Evolutionary conservation across 345 rosid genomes (phyloP).

Genomic region (Eucalyptus decipiens): DNA sequence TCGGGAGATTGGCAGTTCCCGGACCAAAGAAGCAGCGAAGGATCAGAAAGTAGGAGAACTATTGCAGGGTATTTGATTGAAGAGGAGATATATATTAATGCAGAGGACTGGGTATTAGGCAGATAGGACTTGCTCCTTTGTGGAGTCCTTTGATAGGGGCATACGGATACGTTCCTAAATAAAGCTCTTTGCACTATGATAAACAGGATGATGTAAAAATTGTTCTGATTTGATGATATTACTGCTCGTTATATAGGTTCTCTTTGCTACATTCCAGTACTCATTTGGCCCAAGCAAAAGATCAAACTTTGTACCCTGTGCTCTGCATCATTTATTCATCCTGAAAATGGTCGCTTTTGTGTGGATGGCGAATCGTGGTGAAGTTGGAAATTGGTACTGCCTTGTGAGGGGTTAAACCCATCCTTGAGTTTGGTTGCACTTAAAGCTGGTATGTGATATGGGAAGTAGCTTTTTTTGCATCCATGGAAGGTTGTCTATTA

Average conservation of each 20-base stretch:
- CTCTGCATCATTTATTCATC: background rate
- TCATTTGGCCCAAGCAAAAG: background rate
- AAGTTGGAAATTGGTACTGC: background rate
- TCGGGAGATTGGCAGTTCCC: slow-evolving; percentile 81
- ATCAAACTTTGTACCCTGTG: background rate
- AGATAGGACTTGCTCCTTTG: background rate
- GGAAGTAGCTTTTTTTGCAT: background rate
- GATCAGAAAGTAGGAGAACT: slow-evolving; percentile 12
- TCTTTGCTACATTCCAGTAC: background rate
- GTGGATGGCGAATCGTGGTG: background rate
- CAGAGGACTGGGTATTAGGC: background rate
- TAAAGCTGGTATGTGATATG: background rate
- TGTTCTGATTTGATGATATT: background rate
- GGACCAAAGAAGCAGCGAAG: slow-evolving; percentile 70
- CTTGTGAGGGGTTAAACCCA: background rate
- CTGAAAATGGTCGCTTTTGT: background rate
- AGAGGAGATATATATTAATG: background rate
- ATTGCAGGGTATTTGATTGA: background rate
- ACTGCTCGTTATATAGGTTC: background rate
- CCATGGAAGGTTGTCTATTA: background rate
- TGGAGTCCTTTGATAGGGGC: background rate
- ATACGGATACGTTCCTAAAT: background rate
- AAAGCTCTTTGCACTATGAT: background rate
- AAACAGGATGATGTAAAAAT: background rate
- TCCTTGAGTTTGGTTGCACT: background rate